phyloP scores from a whole-genome alignment of 2,329 filamentous ascomycete species.

The Metarhizium album region DNA sequence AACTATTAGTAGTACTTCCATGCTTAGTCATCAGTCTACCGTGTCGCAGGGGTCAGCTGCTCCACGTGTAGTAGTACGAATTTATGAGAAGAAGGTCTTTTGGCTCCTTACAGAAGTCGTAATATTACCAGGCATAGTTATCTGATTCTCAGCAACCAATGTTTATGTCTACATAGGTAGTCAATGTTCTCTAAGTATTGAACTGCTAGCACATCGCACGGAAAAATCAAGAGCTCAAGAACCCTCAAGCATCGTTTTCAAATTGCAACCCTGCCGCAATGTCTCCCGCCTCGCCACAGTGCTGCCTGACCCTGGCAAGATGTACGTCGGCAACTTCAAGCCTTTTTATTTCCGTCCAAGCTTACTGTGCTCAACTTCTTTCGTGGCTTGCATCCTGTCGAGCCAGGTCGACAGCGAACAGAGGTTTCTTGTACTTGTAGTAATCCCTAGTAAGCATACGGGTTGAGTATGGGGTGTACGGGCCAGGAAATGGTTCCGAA shows the following conservation, averaged over 20 bases:
- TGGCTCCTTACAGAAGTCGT: too few species aligned
- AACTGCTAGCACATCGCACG: not conserved
- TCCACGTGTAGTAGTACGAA: too few species aligned
- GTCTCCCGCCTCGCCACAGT: slow-evolving; percentile 60
- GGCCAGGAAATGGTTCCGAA: slow-evolving; percentile 62
- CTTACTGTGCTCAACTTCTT: slow-evolving; percentile 49
- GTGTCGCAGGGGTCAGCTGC: too few species aligned
- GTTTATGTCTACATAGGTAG: too few species aligned
- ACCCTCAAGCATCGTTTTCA: not conserved
- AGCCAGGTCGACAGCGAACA: slow-evolving; percentile 74
- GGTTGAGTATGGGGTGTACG: slow-evolving; percentile 63
- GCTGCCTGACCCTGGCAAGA: slow-evolving; percentile 56
- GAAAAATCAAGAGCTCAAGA: not conserved
- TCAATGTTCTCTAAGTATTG: too few species aligned
- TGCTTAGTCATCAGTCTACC: too few species aligned
- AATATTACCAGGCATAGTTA: too few species aligned
- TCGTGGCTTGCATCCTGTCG: slow-evolving; percentile 75
- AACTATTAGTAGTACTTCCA: not conserved
- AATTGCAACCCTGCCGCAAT: slow-evolving; percentile 59
- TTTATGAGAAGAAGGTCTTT: too few species aligned
- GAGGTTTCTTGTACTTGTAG: slow-evolving; percentile 62
- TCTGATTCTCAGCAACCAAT: too few species aligned
- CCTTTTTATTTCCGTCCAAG: slow-evolving; percentile 52
- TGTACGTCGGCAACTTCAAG: slow-evolving; percentile 59
- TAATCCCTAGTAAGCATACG: slow-evolving; percentile 71